Conservation (phyloP, 805 yeast species). For the Cyberlindnera maclurae region DNA sequence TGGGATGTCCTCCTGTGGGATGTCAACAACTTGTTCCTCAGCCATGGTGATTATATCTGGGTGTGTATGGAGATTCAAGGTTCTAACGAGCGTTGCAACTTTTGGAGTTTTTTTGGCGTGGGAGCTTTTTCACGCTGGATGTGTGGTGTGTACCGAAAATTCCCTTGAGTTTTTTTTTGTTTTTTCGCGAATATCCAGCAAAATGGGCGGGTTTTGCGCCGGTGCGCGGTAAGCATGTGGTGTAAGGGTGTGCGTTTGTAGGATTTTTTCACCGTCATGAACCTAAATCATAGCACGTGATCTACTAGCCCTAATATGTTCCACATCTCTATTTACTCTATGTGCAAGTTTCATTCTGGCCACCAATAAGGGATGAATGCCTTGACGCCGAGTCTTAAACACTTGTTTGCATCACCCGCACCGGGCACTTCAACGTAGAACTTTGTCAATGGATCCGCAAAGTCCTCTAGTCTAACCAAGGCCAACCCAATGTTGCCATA, state of each 20-base stretch:
- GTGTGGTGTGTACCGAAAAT: neutral
- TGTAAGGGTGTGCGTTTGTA: too few species aligned
- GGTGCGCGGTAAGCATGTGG: too few species aligned
- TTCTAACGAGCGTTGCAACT: neutral
- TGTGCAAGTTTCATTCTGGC: slow-evolving; percentile 34
- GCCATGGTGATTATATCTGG: slow-evolving; percentile 50
- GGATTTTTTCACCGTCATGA: too few species aligned
- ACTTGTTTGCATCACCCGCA: slow-evolving; percentile 15
- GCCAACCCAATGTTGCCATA: slow-evolving; percentile 63
- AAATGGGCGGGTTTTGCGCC: too few species aligned
- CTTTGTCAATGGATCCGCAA: slow-evolving; percentile 27
- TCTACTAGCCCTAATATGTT: too few species aligned
- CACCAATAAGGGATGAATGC: slow-evolving; percentile 70
- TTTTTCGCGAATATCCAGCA: slow-evolving; percentile 1
- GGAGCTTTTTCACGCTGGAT: slow-evolving; percentile 1
- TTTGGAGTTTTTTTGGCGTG: slow-evolving; percentile 1
- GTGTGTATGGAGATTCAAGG: neutral
- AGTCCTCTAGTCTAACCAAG: slow-evolving; percentile 43
- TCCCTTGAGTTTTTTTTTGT: neutral
- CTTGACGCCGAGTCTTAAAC: slow-evolving; percentile 34
- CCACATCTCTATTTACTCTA: too few species aligned
- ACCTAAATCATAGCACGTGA: too few species aligned
- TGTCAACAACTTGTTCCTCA: slow-evolving; percentile 51
- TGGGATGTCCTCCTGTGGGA: slow-evolving; percentile 37
- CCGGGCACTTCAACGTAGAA: slow-evolving; percentile 26